These are phyloP conservation scores for Yamadazyma oceani DNA, from an alignment of 1,139 yeast species.

Conservation along the genomic window DNA sequence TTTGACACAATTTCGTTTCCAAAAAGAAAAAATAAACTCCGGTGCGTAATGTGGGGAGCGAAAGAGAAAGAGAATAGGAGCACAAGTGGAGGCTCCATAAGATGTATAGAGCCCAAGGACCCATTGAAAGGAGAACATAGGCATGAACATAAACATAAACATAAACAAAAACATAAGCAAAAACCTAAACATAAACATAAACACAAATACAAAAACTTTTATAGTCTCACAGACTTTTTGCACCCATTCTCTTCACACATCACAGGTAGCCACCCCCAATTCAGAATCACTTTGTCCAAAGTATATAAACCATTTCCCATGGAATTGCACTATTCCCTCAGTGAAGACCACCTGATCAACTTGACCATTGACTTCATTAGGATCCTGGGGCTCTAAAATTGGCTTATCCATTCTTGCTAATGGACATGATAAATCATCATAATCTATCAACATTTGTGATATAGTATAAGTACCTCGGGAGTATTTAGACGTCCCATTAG, in stretches of 20 bases:
- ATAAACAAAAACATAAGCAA: neutral
- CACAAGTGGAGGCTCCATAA: neutral
- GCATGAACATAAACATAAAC: neutral
- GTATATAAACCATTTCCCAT: constrained; percentile 44
- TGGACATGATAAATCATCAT: constrained; percentile 40
- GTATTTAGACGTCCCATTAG: constrained; percentile 36
- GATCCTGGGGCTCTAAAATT: constrained; percentile 33
- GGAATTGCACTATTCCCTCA: constrained; percentile 46
- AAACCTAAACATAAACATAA: neutral
- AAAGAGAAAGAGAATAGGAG: too few species aligned
- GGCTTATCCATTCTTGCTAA: constrained; percentile 41
- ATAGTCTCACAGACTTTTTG: constrained; percentile 3
- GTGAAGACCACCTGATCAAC: constrained; percentile 47
- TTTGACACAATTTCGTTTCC: neutral
- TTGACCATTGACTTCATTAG: constrained; percentile 43
- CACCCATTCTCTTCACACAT: constrained; percentile 12
- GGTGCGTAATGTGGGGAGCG: too few species aligned
- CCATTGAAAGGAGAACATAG: neutral
- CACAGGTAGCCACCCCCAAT: constrained; percentile 43
- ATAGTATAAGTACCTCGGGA: constrained; percentile 35
- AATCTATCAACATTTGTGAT: constrained; percentile 45
- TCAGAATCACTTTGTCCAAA: constrained; percentile 48
- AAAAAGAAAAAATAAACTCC: neutral
- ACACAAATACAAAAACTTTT: neutral
- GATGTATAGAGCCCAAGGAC: neutral